Conservation (phyloP, 139 green algal genomes). For the Picochlorum sp. region DNA sequence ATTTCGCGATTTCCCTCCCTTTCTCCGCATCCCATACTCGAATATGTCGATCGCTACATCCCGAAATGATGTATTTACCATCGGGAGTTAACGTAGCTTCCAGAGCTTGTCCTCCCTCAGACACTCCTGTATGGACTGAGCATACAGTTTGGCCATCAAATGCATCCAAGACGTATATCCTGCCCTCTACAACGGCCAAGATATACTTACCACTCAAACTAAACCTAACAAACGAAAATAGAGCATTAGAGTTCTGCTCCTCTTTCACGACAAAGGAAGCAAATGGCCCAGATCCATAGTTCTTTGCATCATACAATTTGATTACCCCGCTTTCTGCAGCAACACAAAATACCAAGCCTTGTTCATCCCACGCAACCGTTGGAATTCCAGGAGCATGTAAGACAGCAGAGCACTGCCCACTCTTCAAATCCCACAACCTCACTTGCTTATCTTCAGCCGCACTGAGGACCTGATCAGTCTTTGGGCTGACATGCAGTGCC, state of each 20-base stretch:
- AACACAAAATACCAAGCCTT: slow-evolving; percentile 86
- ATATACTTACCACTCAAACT: slow-evolving; percentile 70
- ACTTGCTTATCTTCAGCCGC: slow-evolving; percentile 55
- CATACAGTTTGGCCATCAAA: slow-evolving; percentile 46
- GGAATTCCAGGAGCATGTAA: slow-evolving; percentile 47
- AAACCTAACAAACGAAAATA: slow-evolving; percentile 65
- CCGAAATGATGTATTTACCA: slow-evolving; percentile 64
- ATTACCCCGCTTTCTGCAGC: slow-evolving; percentile 60
- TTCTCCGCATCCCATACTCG: slow-evolving; percentile 51
- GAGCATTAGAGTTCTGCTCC: slow-evolving; percentile 33
- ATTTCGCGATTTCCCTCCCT: slow-evolving; percentile 49
- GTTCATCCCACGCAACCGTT: slow-evolving; percentile 59
- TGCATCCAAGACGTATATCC: slow-evolving; percentile 74
- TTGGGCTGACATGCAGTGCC: slow-evolving; percentile 65
- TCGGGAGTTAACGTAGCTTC: slow-evolving; percentile 75
- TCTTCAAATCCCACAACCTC: slow-evolving; percentile 83
- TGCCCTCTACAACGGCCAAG: slow-evolving; percentile 53
- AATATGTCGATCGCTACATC: slow-evolving; percentile 58
- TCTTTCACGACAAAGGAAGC: slow-evolving; percentile 59
- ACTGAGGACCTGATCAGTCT: slow-evolving; percentile 74
- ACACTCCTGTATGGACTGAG: slow-evolving; percentile 37
- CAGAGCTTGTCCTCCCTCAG: slow-evolving; percentile 38
- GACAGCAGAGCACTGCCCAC: slow-evolving; percentile 54
- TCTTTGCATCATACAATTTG: slow-evolving; percentile 77
- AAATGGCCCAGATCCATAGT: slow-evolving; percentile 78